A percentile compares a stretch with the other conserved stretches of the same genome.
Evolutionary conservation across 192 early-diverging fungal species (phyloP).

Genomic region (Irineochytrium annulatum): DNA sequence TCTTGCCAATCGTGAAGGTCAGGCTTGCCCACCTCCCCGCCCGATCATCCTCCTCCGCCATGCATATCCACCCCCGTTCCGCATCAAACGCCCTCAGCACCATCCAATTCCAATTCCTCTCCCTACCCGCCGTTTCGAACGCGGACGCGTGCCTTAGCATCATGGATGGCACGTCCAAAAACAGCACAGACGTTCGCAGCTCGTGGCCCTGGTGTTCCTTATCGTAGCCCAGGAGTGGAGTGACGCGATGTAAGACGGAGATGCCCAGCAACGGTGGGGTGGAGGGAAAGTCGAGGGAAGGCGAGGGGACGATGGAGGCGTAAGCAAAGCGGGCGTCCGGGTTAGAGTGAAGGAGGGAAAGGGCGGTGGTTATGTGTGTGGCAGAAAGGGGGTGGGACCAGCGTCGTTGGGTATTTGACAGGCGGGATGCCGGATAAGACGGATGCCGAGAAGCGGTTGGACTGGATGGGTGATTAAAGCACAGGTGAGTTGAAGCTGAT

Average conservation of each 20-base stretch:
- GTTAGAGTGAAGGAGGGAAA: not conserved
- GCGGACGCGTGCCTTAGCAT: not conserved
- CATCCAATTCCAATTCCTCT: not conserved
- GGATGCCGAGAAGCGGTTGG: too few species aligned
- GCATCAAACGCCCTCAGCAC: not conserved
- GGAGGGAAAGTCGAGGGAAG: not conserved
- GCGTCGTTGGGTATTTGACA: too few species aligned
- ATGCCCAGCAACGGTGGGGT: not conserved
- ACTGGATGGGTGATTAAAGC: too few species aligned
- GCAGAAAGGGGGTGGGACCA: too few species aligned
- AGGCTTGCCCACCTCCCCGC: constrained; percentile 1
- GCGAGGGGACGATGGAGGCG: not conserved
- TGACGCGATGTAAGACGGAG: not conserved
- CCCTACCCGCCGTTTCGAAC: not conserved
- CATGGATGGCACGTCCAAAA: not conserved
- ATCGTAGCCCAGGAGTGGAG: not conserved
- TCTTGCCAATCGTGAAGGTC: too few species aligned
- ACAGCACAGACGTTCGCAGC: not conserved
- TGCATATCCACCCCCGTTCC: not conserved
- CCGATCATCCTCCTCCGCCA: not conserved
- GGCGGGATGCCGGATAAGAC: too few species aligned
- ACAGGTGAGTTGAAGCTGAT: too few species aligned
- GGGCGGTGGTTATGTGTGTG: not conserved
- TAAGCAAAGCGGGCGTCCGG: constrained; percentile 2
- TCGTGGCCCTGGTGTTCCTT: not conserved